phyloP scores from a whole-genome alignment of 2,329 filamentous ascomycete species.

The Fusarium sp. region DNA sequence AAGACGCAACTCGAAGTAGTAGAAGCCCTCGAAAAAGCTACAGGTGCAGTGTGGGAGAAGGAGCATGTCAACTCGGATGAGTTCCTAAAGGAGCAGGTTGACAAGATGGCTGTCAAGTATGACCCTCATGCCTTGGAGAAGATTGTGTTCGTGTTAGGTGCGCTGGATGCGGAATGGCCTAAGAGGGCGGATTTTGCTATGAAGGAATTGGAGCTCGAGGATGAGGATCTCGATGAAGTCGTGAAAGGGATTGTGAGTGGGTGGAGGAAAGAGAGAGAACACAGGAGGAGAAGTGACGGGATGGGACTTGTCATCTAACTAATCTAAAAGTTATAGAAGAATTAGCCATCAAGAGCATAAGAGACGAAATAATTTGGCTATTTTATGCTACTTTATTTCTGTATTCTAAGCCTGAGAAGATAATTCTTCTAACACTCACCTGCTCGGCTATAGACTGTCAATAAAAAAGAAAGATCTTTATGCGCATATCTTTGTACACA shows the following conservation, averaged over 20 bases:
- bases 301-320: not conserved
- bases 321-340: not conserved
- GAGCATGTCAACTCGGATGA: conserved; percentile 51
- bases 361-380: fast-evolving
- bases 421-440: not conserved
- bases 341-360: not conserved
- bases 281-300: conserved; percentile 7
- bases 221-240: conserved; percentile 59
- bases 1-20: conserved; percentile 61
- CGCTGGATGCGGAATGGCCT: conserved; percentile 62
- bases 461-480: not conserved
- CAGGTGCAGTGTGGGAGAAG: conserved; percentile 54
- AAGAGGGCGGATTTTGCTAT: conserved; percentile 58
- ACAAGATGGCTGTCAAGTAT: conserved; percentile 53
- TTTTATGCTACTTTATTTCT: not conserved
- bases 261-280: conserved; percentile 30
- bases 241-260: conserved; percentile 50
- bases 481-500: not conserved
- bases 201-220: conserved; percentile 58
- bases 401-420: not conserved
- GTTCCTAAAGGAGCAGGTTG: conserved; percentile 54
- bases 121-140: conserved; percentile 55
- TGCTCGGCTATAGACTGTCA: not conserved
- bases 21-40: conserved; percentile 62
- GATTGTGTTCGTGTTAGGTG: conserved; percentile 62